These are phyloP conservation scores for Monosporascus sp. DNA, from an alignment of 2,329 filamentous ascomycete species.

Conservation along the genomic window DNA sequence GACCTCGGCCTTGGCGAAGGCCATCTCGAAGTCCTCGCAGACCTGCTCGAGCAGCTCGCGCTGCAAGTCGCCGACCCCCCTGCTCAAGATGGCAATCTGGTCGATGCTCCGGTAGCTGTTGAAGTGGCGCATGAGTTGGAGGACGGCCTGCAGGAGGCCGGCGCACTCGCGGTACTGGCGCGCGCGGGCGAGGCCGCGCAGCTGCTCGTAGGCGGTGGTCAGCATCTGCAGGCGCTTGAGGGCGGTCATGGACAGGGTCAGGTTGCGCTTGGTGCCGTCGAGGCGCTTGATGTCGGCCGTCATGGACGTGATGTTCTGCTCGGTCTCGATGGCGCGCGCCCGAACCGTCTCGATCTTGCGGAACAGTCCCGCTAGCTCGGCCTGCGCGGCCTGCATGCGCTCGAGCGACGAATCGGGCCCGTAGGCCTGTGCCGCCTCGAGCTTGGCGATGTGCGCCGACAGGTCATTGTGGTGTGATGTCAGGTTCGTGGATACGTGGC, in stretches of 20 bases:
- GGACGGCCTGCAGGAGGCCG: conserved; percentile 85
- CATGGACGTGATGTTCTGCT: conserved; percentile 96
- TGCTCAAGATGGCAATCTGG: conserved; percentile 89
- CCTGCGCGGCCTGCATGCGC: conserved; percentile 86
- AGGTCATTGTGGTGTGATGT: conserved; percentile 75
- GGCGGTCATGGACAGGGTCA: conserved; percentile 96
- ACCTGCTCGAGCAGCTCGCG: conserved; percentile 90
- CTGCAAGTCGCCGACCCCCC: conserved; percentile 90
- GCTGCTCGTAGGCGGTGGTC: conserved; percentile 96
- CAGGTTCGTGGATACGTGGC: conserved; percentile 67
- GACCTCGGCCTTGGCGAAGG: conserved; percentile 85
- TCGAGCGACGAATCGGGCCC: conserved; percentile 83
- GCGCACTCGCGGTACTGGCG: conserved; percentile 94
- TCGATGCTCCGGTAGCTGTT: conserved; percentile 97
- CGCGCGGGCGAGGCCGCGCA: conserved; percentile 74
- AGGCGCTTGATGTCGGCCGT: conserved; percentile 97
- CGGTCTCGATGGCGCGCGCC: conserved; percentile 81
- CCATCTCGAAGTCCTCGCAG: conserved; percentile 97
- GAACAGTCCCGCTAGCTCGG: conserved; percentile 84
- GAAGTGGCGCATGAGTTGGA: conserved; percentile 98
- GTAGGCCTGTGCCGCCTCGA: conserved; percentile 74
- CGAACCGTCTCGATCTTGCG: conserved; percentile 92
- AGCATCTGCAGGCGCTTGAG: conserved; percentile 97
- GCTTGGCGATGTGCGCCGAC: conserved; percentile 66
- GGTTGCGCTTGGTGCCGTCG: conserved; percentile 92